phyloP scores from a whole-genome alignment of 352 stramenopile species.

The Phytophthora podocarpi region DNA sequence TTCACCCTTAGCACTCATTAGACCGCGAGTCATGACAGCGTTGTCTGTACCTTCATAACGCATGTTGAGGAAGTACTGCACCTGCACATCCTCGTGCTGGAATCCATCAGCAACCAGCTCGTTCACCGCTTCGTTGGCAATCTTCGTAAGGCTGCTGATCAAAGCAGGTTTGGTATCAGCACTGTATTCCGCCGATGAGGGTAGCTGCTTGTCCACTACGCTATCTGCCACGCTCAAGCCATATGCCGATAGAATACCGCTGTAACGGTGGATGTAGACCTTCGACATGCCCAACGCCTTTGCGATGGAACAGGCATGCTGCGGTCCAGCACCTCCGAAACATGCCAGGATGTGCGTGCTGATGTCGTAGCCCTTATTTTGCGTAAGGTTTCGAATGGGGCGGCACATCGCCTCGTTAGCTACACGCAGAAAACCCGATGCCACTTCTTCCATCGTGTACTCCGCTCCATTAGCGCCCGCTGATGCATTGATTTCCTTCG shows the following conservation, averaged over 20 bases:
- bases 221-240: slow-evolving; percentile 97
- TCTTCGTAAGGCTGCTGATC: slow-evolving; percentile 47
- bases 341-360: slow-evolving; percentile 96
- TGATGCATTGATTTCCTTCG: slow-evolving; percentile 85
- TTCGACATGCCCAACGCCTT: slow-evolving; percentile 97
- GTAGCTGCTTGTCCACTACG: slow-evolving; percentile 96
- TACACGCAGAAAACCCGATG: slow-evolving; percentile 97
- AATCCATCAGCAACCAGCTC: slow-evolving; percentile 87
- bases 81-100: slow-evolving; percentile 88
- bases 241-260: slow-evolving; percentile 98
- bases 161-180: slow-evolving; percentile 53
- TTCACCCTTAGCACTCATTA: slow-evolving; percentile 48
- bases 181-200: slow-evolving; percentile 75
- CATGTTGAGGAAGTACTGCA: slow-evolving; percentile 98
- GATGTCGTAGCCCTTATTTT: slow-evolving; percentile 98
- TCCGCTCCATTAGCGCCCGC: slow-evolving; percentile 52
- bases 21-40: slow-evolving; percentile 94
- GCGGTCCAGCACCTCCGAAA: slow-evolving; percentile 98
- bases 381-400: slow-evolving; percentile 98
- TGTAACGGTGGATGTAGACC: slow-evolving; percentile 98
- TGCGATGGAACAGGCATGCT: slow-evolving; percentile 98
- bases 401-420: slow-evolving; percentile 99
- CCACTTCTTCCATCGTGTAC: slow-evolving; percentile 94
- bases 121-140: slow-evolving; percentile 65
- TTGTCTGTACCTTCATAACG: slow-evolving; percentile 99